A percentile compares a stretch with the other conserved stretches of the same genome.
Conservation (phyloP, 371 early-diverging fungal species). For the Lichtheimia ornata region DNA sequence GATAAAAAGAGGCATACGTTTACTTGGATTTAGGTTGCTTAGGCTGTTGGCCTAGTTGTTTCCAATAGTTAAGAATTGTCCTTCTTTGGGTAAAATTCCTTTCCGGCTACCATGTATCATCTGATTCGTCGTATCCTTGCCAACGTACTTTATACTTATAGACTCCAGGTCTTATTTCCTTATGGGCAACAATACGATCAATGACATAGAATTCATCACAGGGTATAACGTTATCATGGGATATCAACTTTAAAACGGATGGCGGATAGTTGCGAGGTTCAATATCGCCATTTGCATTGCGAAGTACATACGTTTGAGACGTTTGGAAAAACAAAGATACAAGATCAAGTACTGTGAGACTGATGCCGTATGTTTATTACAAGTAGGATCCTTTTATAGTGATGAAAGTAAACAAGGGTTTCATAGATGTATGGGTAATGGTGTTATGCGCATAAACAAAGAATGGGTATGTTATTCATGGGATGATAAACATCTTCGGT, state of each 20-base stretch:
- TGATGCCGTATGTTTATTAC: too few species aligned
- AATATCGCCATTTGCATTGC: conserved; percentile 10
- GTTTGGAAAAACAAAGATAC: too few species aligned
- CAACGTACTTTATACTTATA: conserved; percentile 8
- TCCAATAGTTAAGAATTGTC: conserved; percentile 17
- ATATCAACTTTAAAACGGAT: conserved; percentile 14
- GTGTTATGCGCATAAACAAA: too few species aligned
- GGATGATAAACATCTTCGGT: too few species aligned
- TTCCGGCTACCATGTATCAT: conserved; percentile 9
- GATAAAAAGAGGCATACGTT: too few species aligned
- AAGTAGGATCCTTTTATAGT: too few species aligned
- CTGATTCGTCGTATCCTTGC: background rate
- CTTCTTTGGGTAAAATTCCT: conserved; percentile 13
- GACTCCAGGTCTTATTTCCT: background rate
- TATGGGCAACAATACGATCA: conserved; percentile 4
- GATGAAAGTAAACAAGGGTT: too few species aligned
- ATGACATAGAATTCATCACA: conserved; percentile 9
- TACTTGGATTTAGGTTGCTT: too few species aligned
- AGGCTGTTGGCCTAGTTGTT: too few species aligned
- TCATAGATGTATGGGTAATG: too few species aligned
- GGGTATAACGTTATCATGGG: conserved; percentile 13
- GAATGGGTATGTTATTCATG: too few species aligned
- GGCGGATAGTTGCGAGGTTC: conserved; percentile 16
- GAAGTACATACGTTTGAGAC: conserved; percentile 12
- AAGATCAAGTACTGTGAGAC: too few species aligned